Conservation (phyloP, 192 early-diverging fungal species). For the Backusella psychrophila region DNA sequence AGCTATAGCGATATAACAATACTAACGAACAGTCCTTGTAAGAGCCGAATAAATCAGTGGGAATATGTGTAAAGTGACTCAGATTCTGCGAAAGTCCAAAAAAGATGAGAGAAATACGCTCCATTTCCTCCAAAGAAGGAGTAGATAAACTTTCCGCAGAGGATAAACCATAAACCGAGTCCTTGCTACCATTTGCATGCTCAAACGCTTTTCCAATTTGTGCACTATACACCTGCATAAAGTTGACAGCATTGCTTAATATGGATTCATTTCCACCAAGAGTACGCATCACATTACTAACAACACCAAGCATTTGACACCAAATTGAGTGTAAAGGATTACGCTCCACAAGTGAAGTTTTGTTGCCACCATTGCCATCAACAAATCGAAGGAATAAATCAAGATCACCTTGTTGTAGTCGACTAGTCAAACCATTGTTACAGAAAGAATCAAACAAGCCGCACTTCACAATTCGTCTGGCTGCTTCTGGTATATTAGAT, state of each 20-base stretch:
- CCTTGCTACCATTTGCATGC: constrained; percentile 11
- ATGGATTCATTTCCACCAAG: constrained; percentile 33
- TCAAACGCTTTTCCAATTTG: constrained; percentile 43
- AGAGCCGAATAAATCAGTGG: constrained; percentile 4
- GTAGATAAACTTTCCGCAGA: constrained; percentile 33
- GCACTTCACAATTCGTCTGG: constrained; percentile 27
- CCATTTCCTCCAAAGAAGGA: constrained; percentile 49
- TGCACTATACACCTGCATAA: constrained; percentile 43
- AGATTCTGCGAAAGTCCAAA: constrained; percentile 41
- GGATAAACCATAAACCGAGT: constrained; percentile 3
- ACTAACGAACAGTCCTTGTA: constrained; percentile 17
- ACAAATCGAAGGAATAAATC: constrained; percentile 31
- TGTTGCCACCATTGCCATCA: constrained; percentile 24
- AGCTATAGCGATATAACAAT: constrained; percentile 15
- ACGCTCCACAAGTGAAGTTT: constrained; percentile 15
- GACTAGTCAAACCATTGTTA: constrained; percentile 41
- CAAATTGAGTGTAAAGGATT: constrained; percentile 47
- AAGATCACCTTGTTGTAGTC: constrained; percentile 36
- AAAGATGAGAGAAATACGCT: constrained; percentile 50
- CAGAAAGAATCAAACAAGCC: constrained; percentile 41
- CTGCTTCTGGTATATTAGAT: constrained; percentile 42
- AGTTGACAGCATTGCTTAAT: constrained; percentile 40
- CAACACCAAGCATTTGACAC: constrained; percentile 49
- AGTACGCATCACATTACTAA: constrained; percentile 41
- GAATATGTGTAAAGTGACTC: neutral